Conservation (phyloP, 495 filamentous ascomycete genomes). For the Penicillium coffeae region DNA sequence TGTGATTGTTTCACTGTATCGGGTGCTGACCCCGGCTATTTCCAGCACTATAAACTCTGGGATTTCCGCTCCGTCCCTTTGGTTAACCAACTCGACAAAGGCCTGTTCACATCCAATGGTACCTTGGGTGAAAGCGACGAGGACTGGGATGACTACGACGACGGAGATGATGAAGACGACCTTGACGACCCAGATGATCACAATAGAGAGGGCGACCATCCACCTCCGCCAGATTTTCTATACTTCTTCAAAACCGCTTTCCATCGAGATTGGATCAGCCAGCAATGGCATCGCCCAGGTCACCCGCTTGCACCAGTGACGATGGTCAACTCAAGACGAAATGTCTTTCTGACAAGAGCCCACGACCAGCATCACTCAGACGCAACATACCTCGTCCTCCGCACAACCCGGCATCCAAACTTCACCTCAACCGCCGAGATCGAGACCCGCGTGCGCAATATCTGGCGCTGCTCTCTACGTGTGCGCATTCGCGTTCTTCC, state of each 20-base stretch:
- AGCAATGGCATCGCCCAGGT: constrained; percentile 53
- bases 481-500: constrained; percentile 48
- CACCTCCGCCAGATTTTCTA: constrained; percentile 11
- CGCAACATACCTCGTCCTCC: constrained; percentile 57
- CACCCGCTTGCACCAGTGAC: constrained; percentile 38
- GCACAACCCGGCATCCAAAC: constrained; percentile 50
- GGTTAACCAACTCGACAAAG: constrained; percentile 4
- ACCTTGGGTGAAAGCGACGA: constrained; percentile 3
- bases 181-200: background rate
- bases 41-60: constrained; percentile 61
- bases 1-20: constrained; percentile 43
- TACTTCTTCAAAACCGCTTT: constrained; percentile 36
- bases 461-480: constrained; percentile 59
- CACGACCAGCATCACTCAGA: constrained; percentile 12
- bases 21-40: constrained; percentile 47
- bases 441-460: constrained; percentile 49
- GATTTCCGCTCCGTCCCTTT: constrained; percentile 56
- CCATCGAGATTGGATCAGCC: constrained; percentile 52
- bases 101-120: background rate
- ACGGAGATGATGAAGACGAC: constrained; percentile 23
- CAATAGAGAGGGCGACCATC: background rate
- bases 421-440: constrained; percentile 65
- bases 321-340: constrained; percentile 62
- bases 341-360: constrained; percentile 57
- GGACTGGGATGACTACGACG: constrained; percentile 21